Evolutionary conservation across 805 yeast genomes (phyloP).

Genomic region (Vanderwaltozyma yarrowii): DNA sequence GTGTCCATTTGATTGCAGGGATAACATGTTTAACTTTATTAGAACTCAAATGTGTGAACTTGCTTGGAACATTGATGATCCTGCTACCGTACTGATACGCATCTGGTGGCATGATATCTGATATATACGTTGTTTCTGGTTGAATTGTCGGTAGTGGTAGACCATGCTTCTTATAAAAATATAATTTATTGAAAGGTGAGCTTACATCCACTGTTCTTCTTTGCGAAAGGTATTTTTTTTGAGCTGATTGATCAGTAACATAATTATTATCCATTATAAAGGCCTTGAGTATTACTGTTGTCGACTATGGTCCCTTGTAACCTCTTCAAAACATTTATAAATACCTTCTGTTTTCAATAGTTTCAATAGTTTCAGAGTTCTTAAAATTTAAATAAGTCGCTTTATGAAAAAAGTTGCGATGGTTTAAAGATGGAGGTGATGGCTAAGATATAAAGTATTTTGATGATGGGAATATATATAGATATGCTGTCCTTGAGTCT

Average conservation of each 20-base stretch:
- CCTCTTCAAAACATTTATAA: too few relatives aligned
- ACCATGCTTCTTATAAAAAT: slow-evolving; percentile 23
- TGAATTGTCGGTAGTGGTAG: slow-evolving; percentile 19
- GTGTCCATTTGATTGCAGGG: slow-evolving; percentile 89
- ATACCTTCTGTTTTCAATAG: too few relatives aligned
- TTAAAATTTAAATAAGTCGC: too few relatives aligned
- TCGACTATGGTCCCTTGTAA: too few relatives aligned
- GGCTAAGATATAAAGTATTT: too few relatives aligned
- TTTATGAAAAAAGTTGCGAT: too few relatives aligned
- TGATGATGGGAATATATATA: too few relatives aligned
- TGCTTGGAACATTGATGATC: slow-evolving; percentile 56
- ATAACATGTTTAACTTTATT: slow-evolving; percentile 90
- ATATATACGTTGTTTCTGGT: slow-evolving; percentile 24
- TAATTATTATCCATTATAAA: slow-evolving; percentile 3
- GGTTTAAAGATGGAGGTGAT: too few relatives aligned
- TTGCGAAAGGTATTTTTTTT: slow-evolving; percentile 23
- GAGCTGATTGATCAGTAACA: slow-evolving; percentile 7
- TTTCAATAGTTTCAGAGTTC: too few relatives aligned
- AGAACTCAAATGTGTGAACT: slow-evolving; percentile 82
- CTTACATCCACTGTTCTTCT: slow-evolving; percentile 27
- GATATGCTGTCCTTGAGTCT: too few relatives aligned
- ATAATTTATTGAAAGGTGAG: slow-evolving; percentile 22
- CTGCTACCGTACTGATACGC: slow-evolving; percentile 13
- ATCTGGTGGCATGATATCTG: slow-evolving; percentile 25
- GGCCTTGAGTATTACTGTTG: too few relatives aligned